Evolutionary conservation across 768 basidiomycete species (phyloP).

Genomic region (Lentinula detonsa): DNA sequence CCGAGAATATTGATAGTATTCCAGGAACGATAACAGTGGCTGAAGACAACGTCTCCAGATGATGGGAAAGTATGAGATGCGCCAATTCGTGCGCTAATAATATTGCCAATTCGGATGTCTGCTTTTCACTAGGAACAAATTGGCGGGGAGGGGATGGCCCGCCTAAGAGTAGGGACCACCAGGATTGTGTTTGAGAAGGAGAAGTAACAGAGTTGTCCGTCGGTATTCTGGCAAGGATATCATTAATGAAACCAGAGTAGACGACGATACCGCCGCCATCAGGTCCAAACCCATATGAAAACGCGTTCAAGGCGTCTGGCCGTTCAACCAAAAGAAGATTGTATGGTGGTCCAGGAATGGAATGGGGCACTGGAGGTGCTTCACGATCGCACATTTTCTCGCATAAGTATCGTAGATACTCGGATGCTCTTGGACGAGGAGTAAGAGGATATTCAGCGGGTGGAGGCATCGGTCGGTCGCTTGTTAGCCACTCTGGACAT

Average conservation of each 20-base stretch:
- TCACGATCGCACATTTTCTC: constrained; percentile 42
- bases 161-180: constrained; percentile 45
- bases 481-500: constrained; percentile 50
- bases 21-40: constrained; percentile 79
- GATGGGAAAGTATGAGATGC: constrained; percentile 86
- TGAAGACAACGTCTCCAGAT: constrained; percentile 87
- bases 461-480: constrained; percentile 63
- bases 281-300: constrained; percentile 93
- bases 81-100: constrained; percentile 92
- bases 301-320: constrained; percentile 82
- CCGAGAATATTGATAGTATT: constrained; percentile 68
- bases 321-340: constrained; percentile 86
- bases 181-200: constrained; percentile 24
- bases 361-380: constrained; percentile 40
- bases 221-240: constrained; percentile 57
- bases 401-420: constrained; percentile 56
- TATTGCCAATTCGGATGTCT: constrained; percentile 84
- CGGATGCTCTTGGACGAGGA: constrained; percentile 77
- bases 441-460: constrained; percentile 75
- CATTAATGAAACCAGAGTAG: constrained; percentile 89
- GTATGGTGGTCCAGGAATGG: constrained; percentile 79
- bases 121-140: constrained; percentile 65
- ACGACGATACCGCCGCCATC: constrained; percentile 92
- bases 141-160: constrained; percentile 25
- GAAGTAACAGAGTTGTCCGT: constrained; percentile 14